A percentile compares a stretch with the other conserved stretches of the same genome.
Conservation (phyloP, 305 asterid genomes). For the Fraxinus albicans region DNA sequence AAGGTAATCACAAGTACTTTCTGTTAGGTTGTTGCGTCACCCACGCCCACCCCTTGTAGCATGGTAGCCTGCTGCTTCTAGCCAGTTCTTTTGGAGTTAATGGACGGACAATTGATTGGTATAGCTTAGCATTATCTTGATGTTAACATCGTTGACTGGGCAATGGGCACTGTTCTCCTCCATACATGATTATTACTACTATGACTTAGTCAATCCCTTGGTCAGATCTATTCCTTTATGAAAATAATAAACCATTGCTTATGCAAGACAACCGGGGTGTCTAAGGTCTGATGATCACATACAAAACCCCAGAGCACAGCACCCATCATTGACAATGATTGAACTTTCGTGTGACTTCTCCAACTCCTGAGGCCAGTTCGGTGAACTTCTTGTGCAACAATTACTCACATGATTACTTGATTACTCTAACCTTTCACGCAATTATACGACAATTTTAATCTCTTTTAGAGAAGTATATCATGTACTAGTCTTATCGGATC, state of each 20-base stretch:
- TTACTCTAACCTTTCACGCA: background rate
- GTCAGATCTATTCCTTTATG: background rate
- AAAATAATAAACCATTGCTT: background rate
- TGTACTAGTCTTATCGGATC: background rate
- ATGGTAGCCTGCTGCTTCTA: background rate
- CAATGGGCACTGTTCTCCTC: background rate
- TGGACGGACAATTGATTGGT: background rate
- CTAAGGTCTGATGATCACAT: background rate
- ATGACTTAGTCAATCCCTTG: background rate
- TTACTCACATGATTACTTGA: background rate
- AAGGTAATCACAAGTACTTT: conserved; percentile 51
- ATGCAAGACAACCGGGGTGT: background rate
- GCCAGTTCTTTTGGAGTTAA: background rate
- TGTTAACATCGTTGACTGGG: background rate
- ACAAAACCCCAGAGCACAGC: background rate
- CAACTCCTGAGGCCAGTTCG: background rate
- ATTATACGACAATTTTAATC: background rate
- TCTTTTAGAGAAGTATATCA: background rate
- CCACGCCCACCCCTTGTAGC: background rate
- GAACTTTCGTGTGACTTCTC: background rate
- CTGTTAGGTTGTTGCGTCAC: background rate
- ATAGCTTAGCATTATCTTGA: background rate
- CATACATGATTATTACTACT: background rate
- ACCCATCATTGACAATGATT: background rate
- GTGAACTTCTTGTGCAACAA: background rate